phyloP scores from a whole-genome alignment of 208 protist species.

The Phytomonas francai region DNA sequence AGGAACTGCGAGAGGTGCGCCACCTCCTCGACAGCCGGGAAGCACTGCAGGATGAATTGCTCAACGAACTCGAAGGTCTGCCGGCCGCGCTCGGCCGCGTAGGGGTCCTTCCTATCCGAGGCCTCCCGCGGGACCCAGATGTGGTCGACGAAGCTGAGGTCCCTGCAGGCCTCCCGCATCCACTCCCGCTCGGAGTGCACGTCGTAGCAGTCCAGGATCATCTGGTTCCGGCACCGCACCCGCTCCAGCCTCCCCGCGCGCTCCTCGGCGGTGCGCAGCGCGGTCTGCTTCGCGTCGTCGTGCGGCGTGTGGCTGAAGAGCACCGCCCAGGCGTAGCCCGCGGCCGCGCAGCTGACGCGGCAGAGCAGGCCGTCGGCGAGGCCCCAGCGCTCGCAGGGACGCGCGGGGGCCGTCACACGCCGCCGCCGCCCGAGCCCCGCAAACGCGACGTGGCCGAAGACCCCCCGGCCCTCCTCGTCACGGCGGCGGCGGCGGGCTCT shows the following conservation, averaged over 20 bases:
- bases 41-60: constrained; percentile 87
- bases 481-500: background rate
- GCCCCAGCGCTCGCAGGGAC: constrained; percentile 77
- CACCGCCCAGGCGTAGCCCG: constrained; percentile 87
- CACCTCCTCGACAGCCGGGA: constrained; percentile 58
- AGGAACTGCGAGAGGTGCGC: constrained; percentile 71
- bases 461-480: constrained; percentile 2
- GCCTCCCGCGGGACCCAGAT: constrained; percentile 68
- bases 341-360: constrained; percentile 65
- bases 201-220: constrained; percentile 86
- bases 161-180: constrained; percentile 77
- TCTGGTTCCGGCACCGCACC: constrained; percentile 78
- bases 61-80: constrained; percentile 86
- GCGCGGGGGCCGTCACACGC: constrained; percentile 13
- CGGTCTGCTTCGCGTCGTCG: constrained; percentile 83
- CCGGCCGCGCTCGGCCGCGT: constrained; percentile 30
- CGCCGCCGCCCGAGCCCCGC: constrained; percentile 6
- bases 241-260: constrained; percentile 55
- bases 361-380: constrained; percentile 42
- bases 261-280: constrained; percentile 59
- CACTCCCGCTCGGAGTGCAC: constrained; percentile 74
- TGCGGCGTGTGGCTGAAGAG: constrained; percentile 88
- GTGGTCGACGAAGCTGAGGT: constrained; percentile 72
- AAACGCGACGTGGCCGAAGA: too few species aligned
- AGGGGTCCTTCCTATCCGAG: constrained; percentile 21